Evolutionary conservation across 352 stramenopile genomes (phyloP).

Genomic region (Phytophthora chlamydospora): DNA sequence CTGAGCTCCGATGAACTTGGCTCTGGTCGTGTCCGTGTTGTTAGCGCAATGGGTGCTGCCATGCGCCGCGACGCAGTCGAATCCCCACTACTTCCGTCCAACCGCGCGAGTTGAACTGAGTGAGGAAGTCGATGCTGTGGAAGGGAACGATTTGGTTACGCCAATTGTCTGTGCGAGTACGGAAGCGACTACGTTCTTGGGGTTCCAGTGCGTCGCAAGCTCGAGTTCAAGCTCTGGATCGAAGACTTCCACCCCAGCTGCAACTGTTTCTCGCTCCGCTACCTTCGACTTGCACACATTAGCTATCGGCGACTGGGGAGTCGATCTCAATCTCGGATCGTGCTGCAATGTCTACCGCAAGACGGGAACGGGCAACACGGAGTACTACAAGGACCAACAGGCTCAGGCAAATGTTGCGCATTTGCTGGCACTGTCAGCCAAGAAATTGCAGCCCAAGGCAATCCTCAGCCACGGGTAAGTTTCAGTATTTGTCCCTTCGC

Average conservation of each 20-base stretch:
- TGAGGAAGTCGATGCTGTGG: slow-evolving; percentile 13
- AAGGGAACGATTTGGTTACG: slow-evolving; percentile 42
- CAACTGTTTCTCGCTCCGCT: slow-evolving; percentile 38
- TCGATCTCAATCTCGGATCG: slow-evolving; percentile 64
- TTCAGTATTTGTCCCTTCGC: neutral
- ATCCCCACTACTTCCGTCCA: slow-evolving; percentile 5
- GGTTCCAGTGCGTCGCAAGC: slow-evolving; percentile 47
- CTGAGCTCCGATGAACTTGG: slow-evolving; percentile 10
- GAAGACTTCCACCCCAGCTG: slow-evolving; percentile 15
- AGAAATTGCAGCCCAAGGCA: slow-evolving; percentile 62
- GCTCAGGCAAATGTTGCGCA: slow-evolving; percentile 70
- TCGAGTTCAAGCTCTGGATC: slow-evolving; percentile 20
- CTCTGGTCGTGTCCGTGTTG: slow-evolving; percentile 3
- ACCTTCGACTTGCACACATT: slow-evolving; percentile 68
- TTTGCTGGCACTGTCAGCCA: slow-evolving; percentile 64
- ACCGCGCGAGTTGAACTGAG: slow-evolving; percentile 16
- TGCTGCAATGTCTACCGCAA: slow-evolving; percentile 79
- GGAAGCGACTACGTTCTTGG: slow-evolving; percentile 46
- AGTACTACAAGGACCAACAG: slow-evolving; percentile 81
- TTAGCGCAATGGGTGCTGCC: slow-evolving; percentile 13
- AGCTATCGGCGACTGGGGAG: slow-evolving; percentile 74
- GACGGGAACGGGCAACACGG: slow-evolving; percentile 52
- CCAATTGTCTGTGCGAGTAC: slow-evolving; percentile 48
- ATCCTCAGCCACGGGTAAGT: slow-evolving; percentile 63
- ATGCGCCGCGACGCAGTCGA: neutral